Evolutionary conservation across 768 basidiomycete species (phyloP).

Genomic region (Pulveroboletus ravenelii): DNA sequence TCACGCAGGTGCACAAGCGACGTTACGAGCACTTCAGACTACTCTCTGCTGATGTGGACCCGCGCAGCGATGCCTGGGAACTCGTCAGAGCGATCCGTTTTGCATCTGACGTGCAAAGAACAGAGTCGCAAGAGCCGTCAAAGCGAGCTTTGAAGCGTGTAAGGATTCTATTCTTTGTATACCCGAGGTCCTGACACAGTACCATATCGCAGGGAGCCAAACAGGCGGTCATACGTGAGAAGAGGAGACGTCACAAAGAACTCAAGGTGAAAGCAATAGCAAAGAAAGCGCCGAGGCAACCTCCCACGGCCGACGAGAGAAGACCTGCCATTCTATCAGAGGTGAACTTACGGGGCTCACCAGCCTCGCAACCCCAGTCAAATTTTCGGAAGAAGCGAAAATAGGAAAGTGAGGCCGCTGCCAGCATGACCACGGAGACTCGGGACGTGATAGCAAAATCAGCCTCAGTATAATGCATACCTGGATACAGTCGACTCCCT

Average conservation of each 20-base stretch:
- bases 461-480: not conserved
- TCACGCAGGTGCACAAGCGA: slow-evolving; percentile 56
- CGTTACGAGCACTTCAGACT: slow-evolving; percentile 49
- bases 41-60: slow-evolving; percentile 37
- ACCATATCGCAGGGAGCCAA: slow-evolving; percentile 41
- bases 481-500: too few relatives aligned
- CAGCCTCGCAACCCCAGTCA: not conserved
- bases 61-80: slow-evolving; percentile 45
- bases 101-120: not conserved
- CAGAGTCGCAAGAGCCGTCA: slow-evolving; percentile 34
- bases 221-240: slow-evolving; percentile 40
- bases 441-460: not conserved
- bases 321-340: not conserved
- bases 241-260: slow-evolving; percentile 46
- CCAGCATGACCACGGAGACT: not conserved
- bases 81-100: slow-evolving; percentile 25
- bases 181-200: not conserved
- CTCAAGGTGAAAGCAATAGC: slow-evolving; percentile 38
- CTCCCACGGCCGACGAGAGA: not conserved
- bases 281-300: slow-evolving; percentile 25
- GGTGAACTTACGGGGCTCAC: not conserved
- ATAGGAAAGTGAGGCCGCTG: not conserved
- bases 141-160: slow-evolving; percentile 65
- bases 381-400: slow-evolving; percentile 18
- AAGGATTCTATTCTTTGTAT: slow-evolving; percentile 11